These are phyloP conservation scores for Coemansia sp. DNA, from an alignment of 192 early-diverging fungal species.

Conservation along the genomic window DNA sequence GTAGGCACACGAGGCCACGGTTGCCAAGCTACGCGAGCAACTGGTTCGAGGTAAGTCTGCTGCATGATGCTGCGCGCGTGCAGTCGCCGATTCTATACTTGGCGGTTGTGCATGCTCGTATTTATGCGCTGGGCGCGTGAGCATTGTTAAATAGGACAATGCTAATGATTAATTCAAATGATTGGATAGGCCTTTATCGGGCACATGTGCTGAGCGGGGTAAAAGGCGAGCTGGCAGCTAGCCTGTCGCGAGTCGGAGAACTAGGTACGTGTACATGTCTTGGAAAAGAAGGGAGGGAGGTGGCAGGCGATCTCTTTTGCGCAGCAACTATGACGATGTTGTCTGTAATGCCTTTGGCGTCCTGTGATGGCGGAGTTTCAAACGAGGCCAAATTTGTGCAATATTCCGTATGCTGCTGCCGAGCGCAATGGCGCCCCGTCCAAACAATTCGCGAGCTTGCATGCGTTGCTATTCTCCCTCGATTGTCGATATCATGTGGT, in stretches of 20 bases:
- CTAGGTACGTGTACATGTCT: slow-evolving; percentile 16
- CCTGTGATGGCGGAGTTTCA: not conserved
- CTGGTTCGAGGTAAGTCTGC: slow-evolving; percentile 32
- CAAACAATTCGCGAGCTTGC: not conserved
- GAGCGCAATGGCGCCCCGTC: not conserved
- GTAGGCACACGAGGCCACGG: slow-evolving; percentile 9
- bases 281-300: not conserved
- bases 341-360: not conserved
- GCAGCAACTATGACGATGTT: not conserved
- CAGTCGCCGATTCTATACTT: not conserved
- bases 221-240: slow-evolving; percentile 3
- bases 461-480: not conserved
- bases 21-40: slow-evolving; percentile 15
- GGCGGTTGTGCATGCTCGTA: slow-evolving; percentile 10
- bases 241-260: not conserved
- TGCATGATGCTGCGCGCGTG: not conserved
- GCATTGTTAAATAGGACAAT: slow-evolving; percentile 7
- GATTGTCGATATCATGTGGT: slow-evolving; percentile 6
- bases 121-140: slow-evolving; percentile 3
- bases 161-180: slow-evolving; percentile 5
- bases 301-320: not conserved
- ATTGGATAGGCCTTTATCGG: slow-evolving; percentile 22
- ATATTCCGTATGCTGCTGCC: not conserved
- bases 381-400: too few relatives aligned
- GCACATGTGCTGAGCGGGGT: slow-evolving; percentile 18